These are phyloP conservation scores for Sporisorium exsertum DNA, from an alignment of 1,284 basidiomycete species.

Conservation along the genomic window DNA sequence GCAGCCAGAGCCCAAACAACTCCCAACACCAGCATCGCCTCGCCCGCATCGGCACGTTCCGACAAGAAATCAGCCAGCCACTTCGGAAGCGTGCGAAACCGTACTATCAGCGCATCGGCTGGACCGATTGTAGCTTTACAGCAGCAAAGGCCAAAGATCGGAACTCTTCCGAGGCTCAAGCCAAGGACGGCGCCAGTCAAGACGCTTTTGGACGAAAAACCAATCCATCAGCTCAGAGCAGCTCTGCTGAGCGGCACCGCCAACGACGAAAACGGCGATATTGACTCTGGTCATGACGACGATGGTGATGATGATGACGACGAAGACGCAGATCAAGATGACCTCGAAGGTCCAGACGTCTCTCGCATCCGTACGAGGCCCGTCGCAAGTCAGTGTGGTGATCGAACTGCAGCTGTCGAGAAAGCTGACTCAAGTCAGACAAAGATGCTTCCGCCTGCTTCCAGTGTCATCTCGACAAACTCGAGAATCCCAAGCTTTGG, in stretches of 20 bases:
- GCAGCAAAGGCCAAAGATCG: slow-evolving; percentile 28
- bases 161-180: slow-evolving; percentile 29
- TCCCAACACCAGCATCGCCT: slow-evolving; percentile 1
- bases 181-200: slow-evolving; percentile 12
- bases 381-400: background rate
- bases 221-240: slow-evolving; percentile 1
- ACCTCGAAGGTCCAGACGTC: slow-evolving; percentile 28
- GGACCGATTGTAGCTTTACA: background rate
- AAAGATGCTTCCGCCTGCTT: slow-evolving; percentile 3
- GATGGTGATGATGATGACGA: slow-evolving; percentile 12
- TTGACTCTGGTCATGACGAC: background rate
- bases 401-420: background rate
- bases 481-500: slow-evolving; percentile 38
- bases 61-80: background rate
- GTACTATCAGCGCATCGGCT: slow-evolving; percentile 15
- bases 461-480: background rate
- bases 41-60: slow-evolving; percentile 3
- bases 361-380: slow-evolving; percentile 33
- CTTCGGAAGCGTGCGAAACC: slow-evolving; percentile 8
- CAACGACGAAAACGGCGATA: slow-evolving; percentile 4
- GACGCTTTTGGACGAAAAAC: slow-evolving; percentile 32
- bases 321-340: slow-evolving; percentile 9
- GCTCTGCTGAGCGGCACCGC: background rate
- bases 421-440: background rate
- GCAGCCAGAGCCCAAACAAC: background rate